Percentiles rank a stretch among this genome's conserved stretches.
These are phyloP conservation scores for Polytrichum formosum DNA, from an alignment of 225 moss, liverwort and hornwort species.

Conservation along the genomic window DNA sequence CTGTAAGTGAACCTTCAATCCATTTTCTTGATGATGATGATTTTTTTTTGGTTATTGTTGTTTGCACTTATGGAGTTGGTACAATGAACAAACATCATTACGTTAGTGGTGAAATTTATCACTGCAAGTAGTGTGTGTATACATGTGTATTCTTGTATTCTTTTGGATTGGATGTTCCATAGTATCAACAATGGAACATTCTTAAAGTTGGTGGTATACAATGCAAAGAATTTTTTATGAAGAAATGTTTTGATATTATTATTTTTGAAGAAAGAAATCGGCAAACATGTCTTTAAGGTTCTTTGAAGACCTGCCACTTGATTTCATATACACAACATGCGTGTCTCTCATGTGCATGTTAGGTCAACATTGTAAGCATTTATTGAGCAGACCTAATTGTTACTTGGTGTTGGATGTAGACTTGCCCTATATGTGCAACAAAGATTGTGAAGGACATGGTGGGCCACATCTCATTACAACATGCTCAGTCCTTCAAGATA, in stretches of 20 bases:
- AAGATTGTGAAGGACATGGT: conserved; percentile 67
- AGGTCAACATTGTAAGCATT: neutral
- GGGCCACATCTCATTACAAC: conserved; percentile 58
- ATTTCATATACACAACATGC: neutral
- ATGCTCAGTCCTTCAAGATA: conserved; percentile 65
- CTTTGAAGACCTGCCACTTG: neutral
- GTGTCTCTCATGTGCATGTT: neutral
- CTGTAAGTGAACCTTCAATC: conserved; percentile 25
- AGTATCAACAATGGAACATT: neutral
- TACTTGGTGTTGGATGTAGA: conserved; percentile 27
- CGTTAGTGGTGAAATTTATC: neutral
- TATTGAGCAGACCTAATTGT: neutral
- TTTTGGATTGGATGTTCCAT: neutral
- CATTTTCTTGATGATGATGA: too few species aligned
- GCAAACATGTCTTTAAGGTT: neutral
- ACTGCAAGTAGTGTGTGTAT: neutral
- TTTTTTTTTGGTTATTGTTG: neutral
- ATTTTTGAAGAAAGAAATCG: neutral
- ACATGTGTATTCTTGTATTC: neutral
- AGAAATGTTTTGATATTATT: neutral
- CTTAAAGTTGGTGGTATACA: too few species aligned
- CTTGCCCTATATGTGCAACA: conserved; percentile 60
- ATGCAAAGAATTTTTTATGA: too few species aligned
- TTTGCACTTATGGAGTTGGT: neutral
- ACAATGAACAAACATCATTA: neutral